A percentile compares a stretch with the other conserved stretches of the same genome.
Conservation (phyloP, 2,329 filamentous ascomycete species). For the Verticillium tricorpus region DNA sequence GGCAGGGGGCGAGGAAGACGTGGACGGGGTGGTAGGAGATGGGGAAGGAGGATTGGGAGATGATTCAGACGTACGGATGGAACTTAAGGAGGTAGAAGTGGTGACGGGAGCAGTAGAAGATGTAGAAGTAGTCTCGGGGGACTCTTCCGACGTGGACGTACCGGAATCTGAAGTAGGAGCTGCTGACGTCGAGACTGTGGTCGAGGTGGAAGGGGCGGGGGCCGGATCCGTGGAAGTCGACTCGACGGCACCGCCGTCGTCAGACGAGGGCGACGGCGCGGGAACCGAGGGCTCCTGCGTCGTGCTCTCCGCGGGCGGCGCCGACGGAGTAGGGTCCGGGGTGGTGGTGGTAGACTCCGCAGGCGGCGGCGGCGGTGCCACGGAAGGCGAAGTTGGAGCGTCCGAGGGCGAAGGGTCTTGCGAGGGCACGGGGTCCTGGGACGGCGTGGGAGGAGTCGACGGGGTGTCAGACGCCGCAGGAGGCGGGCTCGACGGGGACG, state of each 20-base stretch:
- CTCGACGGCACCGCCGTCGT: not conserved
- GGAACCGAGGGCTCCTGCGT: constrained; percentile 4
- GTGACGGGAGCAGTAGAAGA: constrained; percentile 13
- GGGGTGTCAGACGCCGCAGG: constrained; percentile 5
- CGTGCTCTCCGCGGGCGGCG: not conserved
- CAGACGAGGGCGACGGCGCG: not conserved
- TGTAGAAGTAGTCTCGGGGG: constrained; percentile 16
- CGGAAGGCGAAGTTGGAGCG: not conserved
- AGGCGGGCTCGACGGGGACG: not conserved
- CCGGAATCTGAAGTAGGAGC: constrained; percentile 21
- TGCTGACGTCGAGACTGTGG: constrained; percentile 21
- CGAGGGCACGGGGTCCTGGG: not conserved
- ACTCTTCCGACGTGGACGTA: constrained; percentile 13
- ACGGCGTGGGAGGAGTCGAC: constrained; percentile 2
- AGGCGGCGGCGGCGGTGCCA: constrained; percentile 1
- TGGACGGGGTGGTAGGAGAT: constrained; percentile 24
- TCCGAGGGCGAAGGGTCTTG: not conserved
- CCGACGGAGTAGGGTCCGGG: not conserved
- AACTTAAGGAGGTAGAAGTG: constrained; percentile 7
- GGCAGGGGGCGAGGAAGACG: constrained; percentile 20
- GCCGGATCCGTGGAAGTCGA: constrained; percentile 8
- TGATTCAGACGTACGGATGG: constrained; percentile 14
- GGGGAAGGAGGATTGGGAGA: constrained; percentile 17
- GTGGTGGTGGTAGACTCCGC: constrained; percentile 1
- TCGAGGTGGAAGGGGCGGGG: not conserved